phyloP scores from a whole-genome alignment of 305 asterid genomes.

The Petunia hybrid region DNA sequence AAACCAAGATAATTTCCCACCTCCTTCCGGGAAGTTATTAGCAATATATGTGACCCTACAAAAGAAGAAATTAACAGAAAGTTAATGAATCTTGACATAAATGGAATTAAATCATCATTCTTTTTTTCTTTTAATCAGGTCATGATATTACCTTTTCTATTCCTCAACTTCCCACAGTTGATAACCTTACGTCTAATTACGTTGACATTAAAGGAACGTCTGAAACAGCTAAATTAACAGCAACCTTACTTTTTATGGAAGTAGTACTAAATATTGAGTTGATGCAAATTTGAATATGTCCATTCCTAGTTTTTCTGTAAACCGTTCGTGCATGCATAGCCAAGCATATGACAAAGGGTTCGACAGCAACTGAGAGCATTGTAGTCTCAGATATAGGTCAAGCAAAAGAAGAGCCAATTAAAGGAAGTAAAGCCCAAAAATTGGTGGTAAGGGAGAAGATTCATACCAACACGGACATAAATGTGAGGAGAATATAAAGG shows the following conservation, averaged over 20 bases:
- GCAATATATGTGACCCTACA: conserved; percentile 69
- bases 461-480: background rate
- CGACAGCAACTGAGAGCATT: background rate
- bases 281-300: conserved; percentile 14
- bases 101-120: background rate
- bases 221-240: conserved; percentile 22
- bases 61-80: conserved; percentile 29
- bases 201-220: conserved; percentile 28
- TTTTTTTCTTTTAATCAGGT: too few relatives aligned
- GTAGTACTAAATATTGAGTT: background rate
- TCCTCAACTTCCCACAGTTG: conserved; percentile 16
- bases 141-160: background rate
- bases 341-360: conserved; percentile 15
- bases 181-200: conserved; percentile 4
- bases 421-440: conserved; percentile 13
- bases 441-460: background rate
- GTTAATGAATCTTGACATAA: conserved; percentile 15
- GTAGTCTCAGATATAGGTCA: conserved; percentile 7
- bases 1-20: conserved; percentile 85
- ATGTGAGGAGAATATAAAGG: conserved; percentile 3
- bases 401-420: background rate
- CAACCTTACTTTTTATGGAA: conserved; percentile 18
- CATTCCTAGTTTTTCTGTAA: conserved; percentile 12
- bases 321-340: background rate
- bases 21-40: conserved; percentile 63